Evolutionary conservation across 2,329 filamentous ascomycete genomes (phyloP).

Genomic region (Botrytis tulipae): DNA sequence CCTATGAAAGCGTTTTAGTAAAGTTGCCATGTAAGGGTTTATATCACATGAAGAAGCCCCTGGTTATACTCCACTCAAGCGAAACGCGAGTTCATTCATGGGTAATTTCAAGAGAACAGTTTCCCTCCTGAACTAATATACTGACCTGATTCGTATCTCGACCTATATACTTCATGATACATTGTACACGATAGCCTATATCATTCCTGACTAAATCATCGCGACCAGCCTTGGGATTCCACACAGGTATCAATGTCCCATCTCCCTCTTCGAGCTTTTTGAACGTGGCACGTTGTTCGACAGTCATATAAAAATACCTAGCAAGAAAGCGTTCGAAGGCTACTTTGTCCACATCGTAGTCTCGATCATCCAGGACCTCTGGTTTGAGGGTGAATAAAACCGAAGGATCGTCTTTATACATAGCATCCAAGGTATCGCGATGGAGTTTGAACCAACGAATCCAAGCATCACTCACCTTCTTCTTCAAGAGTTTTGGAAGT

Average conservation of each 20-base stretch:
- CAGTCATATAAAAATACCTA: constrained; percentile 38
- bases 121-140: background rate
- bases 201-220: background rate
- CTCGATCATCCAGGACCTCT: constrained; percentile 69
- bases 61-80: background rate
- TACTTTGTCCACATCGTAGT: constrained; percentile 66
- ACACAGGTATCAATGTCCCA: background rate
- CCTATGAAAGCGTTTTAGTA: background rate
- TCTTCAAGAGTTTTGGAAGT: constrained; percentile 44
- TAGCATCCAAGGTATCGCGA: constrained; percentile 53
- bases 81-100: constrained; percentile 2
- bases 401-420: constrained; percentile 12
- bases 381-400: constrained; percentile 7
- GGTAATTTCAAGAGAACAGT: background rate
- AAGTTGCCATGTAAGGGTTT: background rate
- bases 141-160: constrained; percentile 9
- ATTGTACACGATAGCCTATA: constrained; percentile 8
- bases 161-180: constrained; percentile 27
- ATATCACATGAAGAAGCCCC: background rate
- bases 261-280: background rate
- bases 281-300: background rate
- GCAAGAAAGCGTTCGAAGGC: constrained; percentile 66
- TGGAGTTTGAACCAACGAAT: constrained; percentile 68
- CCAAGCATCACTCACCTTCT: constrained; percentile 55
- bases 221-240: background rate